Conservation (phyloP, 2,329 filamentous ascomycete genomes). For the Botrytis byssoidea region DNA sequence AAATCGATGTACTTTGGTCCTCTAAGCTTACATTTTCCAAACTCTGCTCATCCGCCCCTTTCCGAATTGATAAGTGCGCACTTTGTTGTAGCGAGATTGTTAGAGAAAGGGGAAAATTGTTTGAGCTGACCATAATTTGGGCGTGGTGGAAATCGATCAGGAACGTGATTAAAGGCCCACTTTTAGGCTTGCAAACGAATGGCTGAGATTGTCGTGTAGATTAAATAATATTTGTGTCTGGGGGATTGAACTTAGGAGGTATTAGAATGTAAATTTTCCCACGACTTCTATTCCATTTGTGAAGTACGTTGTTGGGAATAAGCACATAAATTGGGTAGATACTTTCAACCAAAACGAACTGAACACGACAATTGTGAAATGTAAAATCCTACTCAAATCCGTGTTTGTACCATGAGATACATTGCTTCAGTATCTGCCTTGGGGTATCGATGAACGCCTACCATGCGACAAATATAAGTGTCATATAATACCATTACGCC, state of each 20-base stretch:
- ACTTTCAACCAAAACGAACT: neutral
- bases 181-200: neutral
- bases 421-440: neutral
- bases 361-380: neutral
- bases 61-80: neutral
- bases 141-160: neutral
- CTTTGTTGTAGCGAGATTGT: neutral
- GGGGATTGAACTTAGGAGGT: neutral
- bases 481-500: neutral
- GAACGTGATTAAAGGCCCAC: neutral
- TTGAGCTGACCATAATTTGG: neutral
- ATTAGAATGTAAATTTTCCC: neutral
- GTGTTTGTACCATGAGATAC: neutral
- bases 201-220: neutral
- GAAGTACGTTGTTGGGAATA: neutral
- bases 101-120: neutral
- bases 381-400: neutral
- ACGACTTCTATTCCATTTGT: neutral
- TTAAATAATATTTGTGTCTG: neutral
- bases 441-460: constrained; percentile 17
- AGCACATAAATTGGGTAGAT: neutral
- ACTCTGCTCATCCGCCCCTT: neutral
- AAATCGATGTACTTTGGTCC: neutral
- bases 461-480: constrained; percentile 3
- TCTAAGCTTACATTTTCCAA: neutral